phyloP scores from a whole-genome alignment of 1,284 basidiomycete species.

The Vanrija pseudolonga region DNA sequence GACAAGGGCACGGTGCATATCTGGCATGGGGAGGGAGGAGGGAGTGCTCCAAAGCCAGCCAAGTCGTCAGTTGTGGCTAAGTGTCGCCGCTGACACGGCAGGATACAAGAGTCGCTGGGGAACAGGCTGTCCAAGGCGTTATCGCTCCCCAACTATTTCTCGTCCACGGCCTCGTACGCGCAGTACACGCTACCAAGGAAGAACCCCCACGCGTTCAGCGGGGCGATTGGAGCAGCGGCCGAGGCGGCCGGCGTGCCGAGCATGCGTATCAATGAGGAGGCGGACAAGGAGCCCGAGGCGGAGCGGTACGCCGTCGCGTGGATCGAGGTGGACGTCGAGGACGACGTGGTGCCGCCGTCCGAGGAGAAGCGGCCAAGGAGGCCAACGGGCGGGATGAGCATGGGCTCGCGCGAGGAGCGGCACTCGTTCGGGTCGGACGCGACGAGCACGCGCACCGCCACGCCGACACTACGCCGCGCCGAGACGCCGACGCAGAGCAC shows the following conservation, averaged over 20 bases:
- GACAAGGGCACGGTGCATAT: slow-evolving; percentile 96
- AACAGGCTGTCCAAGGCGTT: slow-evolving; percentile 70
- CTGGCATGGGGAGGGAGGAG: slow-evolving; percentile 51
- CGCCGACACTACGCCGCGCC: slow-evolving; percentile 15
- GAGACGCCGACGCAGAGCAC: slow-evolving; percentile 13
- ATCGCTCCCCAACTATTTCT: slow-evolving; percentile 85
- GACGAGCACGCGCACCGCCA: slow-evolving; percentile 26
- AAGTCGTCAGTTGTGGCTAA: background rate
- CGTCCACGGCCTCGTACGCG: slow-evolving; percentile 88
- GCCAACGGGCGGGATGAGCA: slow-evolving; percentile 6
- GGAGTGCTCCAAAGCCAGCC: slow-evolving; percentile 1
- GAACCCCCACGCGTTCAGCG: slow-evolving; percentile 45
- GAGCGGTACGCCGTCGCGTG: slow-evolving; percentile 81
- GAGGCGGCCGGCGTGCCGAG: slow-evolving; percentile 39
- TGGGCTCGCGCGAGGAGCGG: slow-evolving; percentile 27
- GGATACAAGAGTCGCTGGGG: slow-evolving; percentile 57
- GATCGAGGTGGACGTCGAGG: slow-evolving; percentile 61
- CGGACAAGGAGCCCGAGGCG: slow-evolving; percentile 62
- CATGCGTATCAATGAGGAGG: slow-evolving; percentile 36
- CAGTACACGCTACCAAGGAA: slow-evolving; percentile 77
- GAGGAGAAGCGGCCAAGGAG: background rate
- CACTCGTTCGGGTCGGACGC: slow-evolving; percentile 23
- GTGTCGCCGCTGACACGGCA: slow-evolving; percentile 3
- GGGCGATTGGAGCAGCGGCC: slow-evolving; percentile 42
- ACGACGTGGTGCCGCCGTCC: slow-evolving; percentile 1